These are phyloP conservation scores for Neckera pumila DNA, from an alignment of 225 moss, liverwort and hornwort genomes.

Conservation along the genomic window DNA sequence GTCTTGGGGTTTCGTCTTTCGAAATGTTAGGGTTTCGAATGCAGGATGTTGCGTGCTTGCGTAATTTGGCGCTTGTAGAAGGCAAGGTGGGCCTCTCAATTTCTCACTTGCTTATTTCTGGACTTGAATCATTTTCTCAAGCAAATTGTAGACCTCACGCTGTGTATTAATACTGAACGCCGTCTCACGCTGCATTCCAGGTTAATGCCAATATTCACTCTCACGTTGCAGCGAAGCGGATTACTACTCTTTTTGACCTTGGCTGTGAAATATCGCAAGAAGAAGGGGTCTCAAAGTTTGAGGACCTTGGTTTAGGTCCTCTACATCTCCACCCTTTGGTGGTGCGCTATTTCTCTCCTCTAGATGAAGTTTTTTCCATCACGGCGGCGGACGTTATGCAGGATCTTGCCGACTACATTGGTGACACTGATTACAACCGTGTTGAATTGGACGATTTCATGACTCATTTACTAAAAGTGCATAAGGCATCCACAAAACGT, in stretches of 20 bases:
- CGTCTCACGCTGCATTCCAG: slow-evolving; percentile 15
- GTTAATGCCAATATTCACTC: slow-evolving; percentile 74
- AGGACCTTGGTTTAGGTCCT: slow-evolving; percentile 79
- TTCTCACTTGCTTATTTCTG: neutral
- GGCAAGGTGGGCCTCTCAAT: slow-evolving; percentile 54
- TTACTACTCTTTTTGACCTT: slow-evolving; percentile 78
- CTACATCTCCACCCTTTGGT: slow-evolving; percentile 69
- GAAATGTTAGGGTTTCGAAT: slow-evolving; percentile 62
- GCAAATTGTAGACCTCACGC: neutral
- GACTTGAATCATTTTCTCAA: neutral
- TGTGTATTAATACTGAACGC: neutral
- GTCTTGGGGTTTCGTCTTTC: slow-evolving; percentile 64
- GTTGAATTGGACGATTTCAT: slow-evolving; percentile 69
- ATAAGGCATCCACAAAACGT: slow-evolving; percentile 46
- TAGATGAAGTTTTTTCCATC: slow-evolving; percentile 50
- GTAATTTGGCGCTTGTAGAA: slow-evolving; percentile 64
- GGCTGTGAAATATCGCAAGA: slow-evolving; percentile 57
- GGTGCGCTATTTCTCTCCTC: slow-evolving; percentile 65
- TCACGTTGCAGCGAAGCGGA: slow-evolving; percentile 68
- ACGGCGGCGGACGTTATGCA: slow-evolving; percentile 71
- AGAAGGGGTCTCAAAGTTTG: slow-evolving; percentile 66
- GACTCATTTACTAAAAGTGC: slow-evolving; percentile 39
- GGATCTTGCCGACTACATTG: slow-evolving; percentile 52
- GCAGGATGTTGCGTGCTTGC: slow-evolving; percentile 69
- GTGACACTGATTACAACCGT: slow-evolving; percentile 19